Conservation (phyloP, 176 grass and related monocot species). For the maize (Zea mays) region DNA sequence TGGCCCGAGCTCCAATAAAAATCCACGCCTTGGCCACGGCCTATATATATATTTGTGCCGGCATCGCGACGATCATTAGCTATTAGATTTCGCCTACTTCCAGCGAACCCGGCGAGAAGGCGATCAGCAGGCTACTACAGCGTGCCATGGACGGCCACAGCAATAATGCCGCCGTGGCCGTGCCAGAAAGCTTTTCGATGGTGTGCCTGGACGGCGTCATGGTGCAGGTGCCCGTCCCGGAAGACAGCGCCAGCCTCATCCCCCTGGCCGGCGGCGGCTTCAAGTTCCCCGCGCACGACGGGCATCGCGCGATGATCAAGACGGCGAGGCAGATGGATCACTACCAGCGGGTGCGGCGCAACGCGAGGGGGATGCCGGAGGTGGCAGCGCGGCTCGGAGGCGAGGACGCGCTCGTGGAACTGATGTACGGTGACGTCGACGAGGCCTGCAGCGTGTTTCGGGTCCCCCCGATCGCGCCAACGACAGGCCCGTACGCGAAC, state of each 20-base stretch:
- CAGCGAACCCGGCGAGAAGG: neutral
- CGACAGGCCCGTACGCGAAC: too few species aligned
- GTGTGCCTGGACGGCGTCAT: neutral
- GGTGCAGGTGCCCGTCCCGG: neutral
- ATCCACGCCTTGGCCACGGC: too few species aligned
- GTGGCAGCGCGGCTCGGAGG: too few species aligned
- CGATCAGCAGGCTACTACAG: neutral
- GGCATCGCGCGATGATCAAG: neutral
- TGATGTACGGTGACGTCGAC: too few species aligned
- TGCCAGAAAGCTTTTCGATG: neutral
- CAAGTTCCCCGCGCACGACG: neutral
- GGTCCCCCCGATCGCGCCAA: too few species aligned
- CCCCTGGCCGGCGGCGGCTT: neutral
- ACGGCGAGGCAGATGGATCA: constrained; percentile 6
- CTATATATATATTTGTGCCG: too few species aligned
- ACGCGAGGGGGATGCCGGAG: too few species aligned
- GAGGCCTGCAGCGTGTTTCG: too few species aligned
- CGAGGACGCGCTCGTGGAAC: too few species aligned
- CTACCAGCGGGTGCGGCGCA: neutral
- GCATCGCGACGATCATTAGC: too few species aligned
- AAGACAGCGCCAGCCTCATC: neutral
- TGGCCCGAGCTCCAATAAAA: too few species aligned
- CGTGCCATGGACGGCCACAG: neutral
- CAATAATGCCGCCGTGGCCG: neutral
- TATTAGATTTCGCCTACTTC: neutral